Percentiles rank a stretch among this genome's conserved stretches.
These are phyloP conservation scores for Vitis hybrid DNA, from an alignment of 177 flowering plant genomes.

Conservation along the genomic window DNA sequence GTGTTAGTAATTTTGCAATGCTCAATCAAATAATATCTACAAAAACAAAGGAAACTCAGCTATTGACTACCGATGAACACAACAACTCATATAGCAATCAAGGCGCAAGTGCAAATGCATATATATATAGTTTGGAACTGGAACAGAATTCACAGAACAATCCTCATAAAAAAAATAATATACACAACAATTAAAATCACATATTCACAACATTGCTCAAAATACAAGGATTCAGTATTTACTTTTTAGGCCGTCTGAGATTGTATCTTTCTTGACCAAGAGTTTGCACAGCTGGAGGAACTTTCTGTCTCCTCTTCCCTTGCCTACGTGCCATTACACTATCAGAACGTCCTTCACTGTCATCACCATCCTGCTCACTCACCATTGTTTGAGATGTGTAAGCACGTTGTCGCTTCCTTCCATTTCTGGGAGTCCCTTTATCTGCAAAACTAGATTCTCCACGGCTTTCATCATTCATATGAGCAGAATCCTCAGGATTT, in stretches of 20 bases:
- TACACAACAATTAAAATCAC: not conserved
- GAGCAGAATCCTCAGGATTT: slow-evolving; percentile 31
- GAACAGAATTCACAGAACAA: too few species aligned
- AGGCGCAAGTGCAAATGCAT: too few species aligned
- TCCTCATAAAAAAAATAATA: not conserved
- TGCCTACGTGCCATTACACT: slow-evolving; percentile 51
- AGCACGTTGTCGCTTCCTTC: slow-evolving; percentile 49
- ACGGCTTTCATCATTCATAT: slow-evolving; percentile 33
- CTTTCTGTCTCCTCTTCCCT: slow-evolving; percentile 67
- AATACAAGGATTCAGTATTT: slow-evolving; percentile 19
- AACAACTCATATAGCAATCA: not conserved
- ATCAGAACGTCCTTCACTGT: slow-evolving; percentile 65
- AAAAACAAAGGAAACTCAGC: not conserved
- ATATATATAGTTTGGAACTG: too few species aligned
- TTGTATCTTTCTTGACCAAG: slow-evolving; percentile 67
- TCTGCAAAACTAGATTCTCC: slow-evolving; percentile 45
- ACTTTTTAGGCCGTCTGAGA: slow-evolving; percentile 68
- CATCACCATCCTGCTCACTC: slow-evolving; percentile 55
- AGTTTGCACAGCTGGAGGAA: slow-evolving; percentile 34
- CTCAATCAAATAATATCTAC: not conserved
- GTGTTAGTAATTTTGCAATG: not conserved
- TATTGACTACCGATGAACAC: not conserved
- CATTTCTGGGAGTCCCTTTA: slow-evolving; percentile 25
- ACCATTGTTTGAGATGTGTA: slow-evolving; percentile 37
- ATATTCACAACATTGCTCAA: not conserved